These are phyloP conservation scores for Cryptosporidium canis DNA, from an alignment of 169 alveolate species.

Conservation along the genomic window DNA sequence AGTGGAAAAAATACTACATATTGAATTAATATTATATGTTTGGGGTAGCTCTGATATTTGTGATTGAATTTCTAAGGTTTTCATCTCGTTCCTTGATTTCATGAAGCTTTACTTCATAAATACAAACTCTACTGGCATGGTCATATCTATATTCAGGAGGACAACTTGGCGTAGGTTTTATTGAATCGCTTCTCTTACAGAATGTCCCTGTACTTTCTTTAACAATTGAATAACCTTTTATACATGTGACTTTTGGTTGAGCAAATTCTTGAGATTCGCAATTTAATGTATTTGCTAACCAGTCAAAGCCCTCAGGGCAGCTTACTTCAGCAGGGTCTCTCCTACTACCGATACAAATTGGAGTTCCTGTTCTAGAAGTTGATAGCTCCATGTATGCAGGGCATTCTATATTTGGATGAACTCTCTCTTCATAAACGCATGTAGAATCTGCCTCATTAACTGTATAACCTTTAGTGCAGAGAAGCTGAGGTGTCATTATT, in stretches of 20 bases:
- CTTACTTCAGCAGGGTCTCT: conserved; percentile 53
- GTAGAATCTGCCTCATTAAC: conserved; percentile 6
- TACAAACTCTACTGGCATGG: conserved; percentile 13
- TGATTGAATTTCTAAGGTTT: neutral
- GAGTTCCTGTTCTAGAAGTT: conserved; percentile 15
- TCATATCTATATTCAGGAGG: conserved; percentile 72
- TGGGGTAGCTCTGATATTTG: conserved; percentile 26
- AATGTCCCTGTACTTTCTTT: conserved; percentile 36
- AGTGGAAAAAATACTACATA: conserved; percentile 4
- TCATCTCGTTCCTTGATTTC: conserved; percentile 52
- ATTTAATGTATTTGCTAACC: conserved; percentile 42
- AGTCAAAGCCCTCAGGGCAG: conserved; percentile 62
- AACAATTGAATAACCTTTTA: conserved; percentile 39
- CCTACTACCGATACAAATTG: conserved; percentile 27
- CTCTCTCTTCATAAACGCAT: conserved; percentile 23
- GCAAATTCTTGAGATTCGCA: conserved; percentile 49
- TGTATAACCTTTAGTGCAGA: conserved; percentile 43
- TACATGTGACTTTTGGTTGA: conserved; percentile 43
- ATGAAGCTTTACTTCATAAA: conserved; percentile 62
- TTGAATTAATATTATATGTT: conserved; percentile 24
- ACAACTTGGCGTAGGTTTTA: conserved; percentile 67
- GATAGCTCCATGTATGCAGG: conserved; percentile 28
- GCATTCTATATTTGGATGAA: conserved; percentile 37
- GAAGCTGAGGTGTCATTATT: conserved; percentile 8
- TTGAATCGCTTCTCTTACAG: conserved; percentile 34